Evolutionary conservation across 2,329 filamentous ascomycete genomes (phyloP).

Genomic region (Knufia fluminis): DNA sequence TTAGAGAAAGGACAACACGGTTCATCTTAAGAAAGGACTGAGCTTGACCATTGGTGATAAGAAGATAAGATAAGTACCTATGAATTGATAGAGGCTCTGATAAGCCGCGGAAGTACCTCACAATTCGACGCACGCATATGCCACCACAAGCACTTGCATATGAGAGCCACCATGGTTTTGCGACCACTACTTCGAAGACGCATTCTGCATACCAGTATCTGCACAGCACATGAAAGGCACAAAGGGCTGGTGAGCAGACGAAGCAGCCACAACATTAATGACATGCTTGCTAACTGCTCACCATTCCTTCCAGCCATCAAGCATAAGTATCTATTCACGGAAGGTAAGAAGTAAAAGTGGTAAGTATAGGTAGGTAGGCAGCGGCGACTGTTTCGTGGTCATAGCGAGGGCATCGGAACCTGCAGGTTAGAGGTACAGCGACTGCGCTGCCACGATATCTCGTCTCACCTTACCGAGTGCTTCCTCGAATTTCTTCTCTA

Average conservation of each 20-base stretch:
- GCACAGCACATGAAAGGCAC: too few species aligned
- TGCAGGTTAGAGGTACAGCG: constrained; percentile 64
- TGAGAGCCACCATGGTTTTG: not conserved
- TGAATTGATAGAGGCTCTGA: not conserved
- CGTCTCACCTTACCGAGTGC: constrained; percentile 76
- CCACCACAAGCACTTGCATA: not conserved
- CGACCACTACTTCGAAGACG: too few species aligned
- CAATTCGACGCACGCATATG: not conserved
- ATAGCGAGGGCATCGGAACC: not conserved
- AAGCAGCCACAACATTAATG: constrained; percentile 6
- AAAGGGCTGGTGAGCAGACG: not conserved
- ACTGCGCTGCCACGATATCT: constrained; percentile 92
- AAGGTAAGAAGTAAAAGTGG: not conserved
- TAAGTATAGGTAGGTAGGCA: not conserved
- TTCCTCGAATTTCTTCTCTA: constrained; percentile 84
- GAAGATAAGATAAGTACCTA: constrained; percentile 1
- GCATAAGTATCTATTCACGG: not conserved
- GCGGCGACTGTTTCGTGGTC: not conserved
- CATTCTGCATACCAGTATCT: too few species aligned
- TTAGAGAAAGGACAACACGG: too few species aligned
- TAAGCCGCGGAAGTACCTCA: not conserved
- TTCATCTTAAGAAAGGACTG: not conserved
- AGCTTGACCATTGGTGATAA: too few species aligned
- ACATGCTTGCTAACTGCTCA: constrained; percentile 1
- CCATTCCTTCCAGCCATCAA: not conserved